Evolutionary conservation across 2,329 filamentous ascomycete genomes (phyloP).

Genomic region (Penicillium griseofulvum): DNA sequence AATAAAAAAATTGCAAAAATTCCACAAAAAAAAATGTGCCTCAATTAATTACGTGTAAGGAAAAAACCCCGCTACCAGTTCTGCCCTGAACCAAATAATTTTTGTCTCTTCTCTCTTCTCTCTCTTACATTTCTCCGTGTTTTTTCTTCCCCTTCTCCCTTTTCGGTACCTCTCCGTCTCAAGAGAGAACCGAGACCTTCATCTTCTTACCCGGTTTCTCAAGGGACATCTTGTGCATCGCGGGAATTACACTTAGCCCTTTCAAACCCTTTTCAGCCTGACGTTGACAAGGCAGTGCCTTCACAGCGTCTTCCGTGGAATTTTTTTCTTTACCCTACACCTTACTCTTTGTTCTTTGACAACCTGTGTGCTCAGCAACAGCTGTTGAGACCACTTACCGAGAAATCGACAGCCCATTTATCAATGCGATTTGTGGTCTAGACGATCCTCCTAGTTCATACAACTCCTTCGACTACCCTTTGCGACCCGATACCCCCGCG

Average conservation of each 20-base stretch:
- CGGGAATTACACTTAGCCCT: not conserved
- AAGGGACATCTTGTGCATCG: constrained; percentile 18
- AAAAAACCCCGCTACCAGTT: constrained; percentile 25
- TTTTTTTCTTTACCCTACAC: not conserved
- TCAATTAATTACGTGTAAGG: constrained; percentile 15
- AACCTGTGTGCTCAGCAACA: constrained; percentile 13
- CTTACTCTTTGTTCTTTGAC: constrained; percentile 5
- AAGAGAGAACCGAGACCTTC: constrained; percentile 5
- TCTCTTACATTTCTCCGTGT: constrained; percentile 21
- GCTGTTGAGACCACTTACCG: constrained; percentile 12
- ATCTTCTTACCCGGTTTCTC: constrained; percentile 6
- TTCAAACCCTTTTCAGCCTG: not conserved
- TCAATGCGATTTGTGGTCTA: constrained; percentile 31
- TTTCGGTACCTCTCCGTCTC: constrained; percentile 2
- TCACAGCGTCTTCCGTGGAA: constrained; percentile 9
- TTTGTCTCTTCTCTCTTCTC: constrained; percentile 27
- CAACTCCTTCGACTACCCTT: constrained; percentile 1
- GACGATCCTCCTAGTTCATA: constrained; percentile 7
- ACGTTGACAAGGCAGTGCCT: constrained; percentile 20
- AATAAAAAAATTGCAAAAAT: no score
- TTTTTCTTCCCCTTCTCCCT: constrained; percentile 13
- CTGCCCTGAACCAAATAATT: constrained; percentile 29
- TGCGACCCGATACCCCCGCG: constrained; percentile 7
- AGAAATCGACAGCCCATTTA: constrained; percentile 9
- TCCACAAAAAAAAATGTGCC: not conserved